Percentiles rank a stretch among this genome's conserved stretches.
These are phyloP conservation scores for Erythrophleum ivorense DNA, from an alignment of 331 rosid genomes.

Conservation along the genomic window DNA sequence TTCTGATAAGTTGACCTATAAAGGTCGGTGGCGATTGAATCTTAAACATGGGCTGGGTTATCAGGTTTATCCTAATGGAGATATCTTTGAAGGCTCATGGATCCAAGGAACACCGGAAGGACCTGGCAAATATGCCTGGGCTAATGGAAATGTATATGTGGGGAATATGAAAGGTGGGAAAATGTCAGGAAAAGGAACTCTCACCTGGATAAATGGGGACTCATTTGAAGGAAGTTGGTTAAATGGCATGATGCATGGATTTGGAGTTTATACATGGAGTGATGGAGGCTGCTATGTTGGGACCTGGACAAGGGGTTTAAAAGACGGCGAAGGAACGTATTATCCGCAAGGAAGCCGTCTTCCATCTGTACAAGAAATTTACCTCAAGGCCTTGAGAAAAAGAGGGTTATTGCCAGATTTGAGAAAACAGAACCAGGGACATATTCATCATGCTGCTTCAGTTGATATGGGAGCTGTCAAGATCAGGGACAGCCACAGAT, in stretches of 20 bases:
- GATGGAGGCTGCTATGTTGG: conserved; percentile 98
- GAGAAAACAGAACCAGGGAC: conserved; percentile 76
- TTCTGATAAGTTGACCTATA: conserved; percentile 64
- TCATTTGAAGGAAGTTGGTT: conserved; percentile 96
- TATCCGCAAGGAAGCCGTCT: conserved; percentile 89
- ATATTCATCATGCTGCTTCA: conserved; percentile 82
- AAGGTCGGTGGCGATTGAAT: conserved; percentile 94
- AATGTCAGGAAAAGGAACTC: conserved; percentile 98
- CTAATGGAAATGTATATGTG: conserved; percentile 81
- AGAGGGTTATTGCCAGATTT: conserved; percentile 92
- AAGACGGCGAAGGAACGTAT: conserved; percentile 97
- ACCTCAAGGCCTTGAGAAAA: conserved; percentile 91
- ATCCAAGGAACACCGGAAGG: conserved; percentile 95
- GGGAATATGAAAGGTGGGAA: conserved; percentile 96
- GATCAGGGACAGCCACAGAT: conserved; percentile 68
- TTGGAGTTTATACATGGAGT: conserved; percentile 92
- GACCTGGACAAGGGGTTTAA: conserved; percentile 92
- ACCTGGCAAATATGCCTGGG: conserved; percentile 96
- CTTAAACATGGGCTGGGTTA: conserved; percentile 93
- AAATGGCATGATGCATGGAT: conserved; percentile 95
- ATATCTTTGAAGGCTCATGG: conserved; percentile 95
- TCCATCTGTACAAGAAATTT: conserved; percentile 88
- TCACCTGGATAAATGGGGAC: conserved; percentile 90
- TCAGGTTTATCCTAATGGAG: conserved; percentile 89
- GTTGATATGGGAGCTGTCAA: conserved; percentile 69